Evolutionary conservation across 2,329 filamentous ascomycete genomes (phyloP), one percentile per base, ranked within the genome.

Genomic region (Grosmannia serpens): DNA sequence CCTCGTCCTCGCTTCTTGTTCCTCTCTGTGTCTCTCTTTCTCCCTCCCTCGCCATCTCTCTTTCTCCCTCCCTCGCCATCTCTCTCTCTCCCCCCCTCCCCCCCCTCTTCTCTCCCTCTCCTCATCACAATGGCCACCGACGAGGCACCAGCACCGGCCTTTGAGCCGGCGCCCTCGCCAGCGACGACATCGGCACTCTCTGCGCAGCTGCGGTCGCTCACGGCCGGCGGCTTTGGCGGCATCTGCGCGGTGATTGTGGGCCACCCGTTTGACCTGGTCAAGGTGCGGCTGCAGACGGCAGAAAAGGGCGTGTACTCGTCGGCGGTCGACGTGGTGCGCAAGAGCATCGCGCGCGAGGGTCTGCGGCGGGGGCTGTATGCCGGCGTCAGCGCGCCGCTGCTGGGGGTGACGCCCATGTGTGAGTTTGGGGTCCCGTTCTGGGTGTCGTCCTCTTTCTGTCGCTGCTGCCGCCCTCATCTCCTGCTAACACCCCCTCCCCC

Each of bases 331-430:
- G 92, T 96, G 1, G 91, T 97, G 63, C 80, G 82, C 72, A 95
- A 88, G 77, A 92, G 89, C 41, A 75, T 99, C 61, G 91, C 91
- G 31, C 82, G 88, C 62, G 92, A 97, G 73, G 94, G 94, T 1
- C 71, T 96, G 64, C 67, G 74, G 61, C 75, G 88, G 72, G 94
- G 94, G 10, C 73, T 99, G 62, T 99, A 99, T 73, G 94, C 94
- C n/a, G 94, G 94, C 71, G 92, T 99, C 52, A 94, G 88, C 65
- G 94, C 94, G 67, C 94, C 94, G 51, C 76, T 99, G 62, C 88
- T 96, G 11, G 94, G 94, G 57, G 94, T 99, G 20, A 99, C 94
- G 62, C 94, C 94, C 58, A 99, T 99, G 94, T 99, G 91, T 96
- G 82, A 75, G 91, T 83, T 46, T 50, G 29, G 29, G 4, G 15